Base-by-base conservation (phyloP, 352 stramenopile genomes). In the Phytophthora palmivora region DNA sequence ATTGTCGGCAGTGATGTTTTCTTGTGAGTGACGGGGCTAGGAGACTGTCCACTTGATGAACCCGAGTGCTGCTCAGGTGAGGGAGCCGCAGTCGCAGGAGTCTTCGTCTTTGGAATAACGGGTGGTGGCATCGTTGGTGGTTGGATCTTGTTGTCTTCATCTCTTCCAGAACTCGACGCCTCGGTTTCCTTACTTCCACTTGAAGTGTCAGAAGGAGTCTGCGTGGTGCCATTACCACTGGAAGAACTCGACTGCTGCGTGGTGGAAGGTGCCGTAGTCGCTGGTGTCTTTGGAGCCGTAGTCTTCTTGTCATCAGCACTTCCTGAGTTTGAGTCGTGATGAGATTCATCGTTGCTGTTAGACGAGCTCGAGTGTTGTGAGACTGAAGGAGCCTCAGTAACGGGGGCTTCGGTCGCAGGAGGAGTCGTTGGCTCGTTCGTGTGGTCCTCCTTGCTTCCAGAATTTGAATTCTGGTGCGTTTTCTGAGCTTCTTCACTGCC, bases 281-380 rank as follows among this genome's bases (percentile, higher is more conserved):
- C 24, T 8, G 28, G 28, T 3, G 39, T 50, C 42, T 32, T 32
- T 8, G 26, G 26, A 32, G 8, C 26, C 26, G 26, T 32, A 9
- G 26, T 47, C 15, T 59, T 44, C 18, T 51, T 59, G 7, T 36
- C 52, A n/a, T 28, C 53, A 24, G 6, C 18, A 33, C 53, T 47
- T 46, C 33, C 53, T 16, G 42, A 43, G 22, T n/a, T 47, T 19
- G 53, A 61, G 39, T 51, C 43, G n/a, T 44, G n/a, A 0, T 48
- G 15, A 28, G 52, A 59, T 5, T 4, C 12, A n/a, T 47, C 30
- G 8, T 15, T 22, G 30, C 39, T 51, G n/a, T 24, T 38, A 32
- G 37, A 49, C 4, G 24, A 24, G 18, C 28, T 52, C 4, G 45
- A 26, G 26, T 39, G 16, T 15, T 42, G 6, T 16, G 45, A 30